phyloP scores from a whole-genome alignment of 805 yeast genomes.

The Barnettozyma botsteinii region DNA sequence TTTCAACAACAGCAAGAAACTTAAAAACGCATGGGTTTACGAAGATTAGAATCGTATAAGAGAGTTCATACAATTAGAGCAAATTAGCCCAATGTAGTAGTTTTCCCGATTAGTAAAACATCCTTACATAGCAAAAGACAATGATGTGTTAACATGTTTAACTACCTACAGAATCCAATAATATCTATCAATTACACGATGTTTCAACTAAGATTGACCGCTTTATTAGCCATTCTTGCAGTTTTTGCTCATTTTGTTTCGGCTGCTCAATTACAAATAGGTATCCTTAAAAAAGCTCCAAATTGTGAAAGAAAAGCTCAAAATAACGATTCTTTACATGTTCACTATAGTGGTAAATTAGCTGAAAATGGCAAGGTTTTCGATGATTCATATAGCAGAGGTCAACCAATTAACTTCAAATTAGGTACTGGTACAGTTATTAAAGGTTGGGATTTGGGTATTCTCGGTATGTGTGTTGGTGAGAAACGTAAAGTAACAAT shows the following conservation, averaged over 20 bases:
- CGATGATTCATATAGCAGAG: slow-evolving; percentile 65
- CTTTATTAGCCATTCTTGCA: not conserved
- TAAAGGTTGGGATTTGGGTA: slow-evolving; percentile 87
- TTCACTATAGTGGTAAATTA: slow-evolving; percentile 75
- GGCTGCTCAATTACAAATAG: slow-evolving; percentile 8
- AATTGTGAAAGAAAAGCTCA: slow-evolving; percentile 54
- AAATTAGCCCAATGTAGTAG: not conserved
- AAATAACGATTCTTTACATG: slow-evolving; percentile 62
- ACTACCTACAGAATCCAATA: no score
- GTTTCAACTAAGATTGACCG: slow-evolving; percentile 5
- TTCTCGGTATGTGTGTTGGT: slow-evolving; percentile 73
- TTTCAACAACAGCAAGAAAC: slow-evolving; percentile 45
- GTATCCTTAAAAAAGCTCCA: slow-evolving; percentile 15
- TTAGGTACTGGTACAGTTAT: slow-evolving; percentile 80
- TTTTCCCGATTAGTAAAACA: no score
- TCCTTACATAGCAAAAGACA: no score
- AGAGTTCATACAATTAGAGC: not conserved
- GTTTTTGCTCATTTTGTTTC: not conserved
- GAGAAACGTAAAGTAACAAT: slow-evolving; percentile 75
- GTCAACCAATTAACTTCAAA: slow-evolving; percentile 61
- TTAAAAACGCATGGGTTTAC: slow-evolving; percentile 32
- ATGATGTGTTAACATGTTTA: not conserved
- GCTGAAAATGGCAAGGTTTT: slow-evolving; percentile 59
- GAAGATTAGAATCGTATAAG: not conserved
- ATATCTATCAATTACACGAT: not conserved